A percentile compares a stretch with the other conserved stretches of the same genome.
phyloP scores from a whole-genome alignment of 371 early-diverging fungal genomes.

The Encephalitozoon romaleae region DNA sequence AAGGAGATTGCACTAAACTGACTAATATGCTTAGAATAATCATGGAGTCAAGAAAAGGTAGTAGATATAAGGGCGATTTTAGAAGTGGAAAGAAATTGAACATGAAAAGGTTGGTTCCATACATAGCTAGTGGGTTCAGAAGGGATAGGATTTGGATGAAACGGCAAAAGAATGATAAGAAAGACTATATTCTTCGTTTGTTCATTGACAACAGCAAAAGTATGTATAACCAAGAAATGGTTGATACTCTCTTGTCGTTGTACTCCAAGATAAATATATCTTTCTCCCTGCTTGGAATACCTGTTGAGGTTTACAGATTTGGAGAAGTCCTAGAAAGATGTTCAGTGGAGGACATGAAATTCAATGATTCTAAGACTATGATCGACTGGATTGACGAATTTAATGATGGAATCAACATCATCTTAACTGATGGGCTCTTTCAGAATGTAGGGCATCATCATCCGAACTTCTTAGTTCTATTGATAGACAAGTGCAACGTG shows the following conservation, averaged over 20 bases:
- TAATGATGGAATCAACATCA: conserved; percentile 50
- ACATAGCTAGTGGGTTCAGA: conserved; percentile 91
- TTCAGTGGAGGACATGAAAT: conserved; percentile 24
- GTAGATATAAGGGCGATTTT: conserved; percentile 92
- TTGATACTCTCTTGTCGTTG: conserved; percentile 31
- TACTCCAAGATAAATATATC: conserved; percentile 27
- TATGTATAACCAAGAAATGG: conserved; percentile 65
- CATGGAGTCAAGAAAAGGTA: conserved; percentile 85
- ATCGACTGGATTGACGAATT: conserved; percentile 44
- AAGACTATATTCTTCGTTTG: conserved; percentile 90
- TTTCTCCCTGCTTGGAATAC: conserved; percentile 51
- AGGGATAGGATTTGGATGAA: conserved; percentile 99
- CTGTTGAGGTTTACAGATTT: conserved; percentile 55
- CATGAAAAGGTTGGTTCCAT: conserved; percentile 96
- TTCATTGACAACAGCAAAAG: conserved; percentile 94
- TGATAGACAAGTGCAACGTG: conserved; percentile 44
- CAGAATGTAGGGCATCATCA: conserved; percentile 16
- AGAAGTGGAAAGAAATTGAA: conserved; percentile 95
- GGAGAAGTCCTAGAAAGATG: conserved; percentile 15
- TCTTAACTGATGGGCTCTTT: conserved; percentile 56
- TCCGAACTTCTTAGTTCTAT: conserved; percentile 41
- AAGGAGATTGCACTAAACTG: conserved; percentile 33
- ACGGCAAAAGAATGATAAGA: conserved; percentile 85
- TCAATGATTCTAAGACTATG: conserved; percentile 41
- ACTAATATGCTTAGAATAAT: conserved; percentile 74